Evolutionary conservation across 805 yeast genomes (phyloP).

Genomic region (Priceomyces fermenticarens): DNA sequence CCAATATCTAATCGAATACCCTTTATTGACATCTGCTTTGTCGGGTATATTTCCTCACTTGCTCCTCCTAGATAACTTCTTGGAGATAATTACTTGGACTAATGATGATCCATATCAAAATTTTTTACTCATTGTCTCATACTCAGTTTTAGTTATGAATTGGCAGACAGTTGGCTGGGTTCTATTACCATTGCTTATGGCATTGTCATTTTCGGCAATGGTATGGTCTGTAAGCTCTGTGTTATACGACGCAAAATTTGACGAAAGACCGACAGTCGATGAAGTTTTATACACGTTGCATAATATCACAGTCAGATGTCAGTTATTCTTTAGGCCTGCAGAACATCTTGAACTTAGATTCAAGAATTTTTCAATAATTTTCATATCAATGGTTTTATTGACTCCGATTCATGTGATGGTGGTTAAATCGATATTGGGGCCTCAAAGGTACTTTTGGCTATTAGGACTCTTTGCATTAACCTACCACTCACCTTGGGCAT

Average conservation of each 20-base stretch:
- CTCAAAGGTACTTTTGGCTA: slow-evolving; percentile 32
- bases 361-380: slow-evolving; percentile 27
- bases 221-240: slow-evolving; percentile 47
- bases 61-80: slow-evolving; percentile 39
- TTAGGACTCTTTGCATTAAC: slow-evolving; percentile 38
- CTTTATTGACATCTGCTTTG: slow-evolving; percentile 45
- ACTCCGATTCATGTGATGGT: slow-evolving; percentile 46
- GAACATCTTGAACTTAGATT: slow-evolving; percentile 23
- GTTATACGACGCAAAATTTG: slow-evolving; percentile 37
- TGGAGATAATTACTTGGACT: slow-evolving; percentile 55
- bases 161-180: slow-evolving; percentile 39
- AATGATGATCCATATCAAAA: slow-evolving; percentile 49
- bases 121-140: slow-evolving; percentile 37
- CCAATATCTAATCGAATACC: slow-evolving; percentile 39
- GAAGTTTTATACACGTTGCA: slow-evolving; percentile 48
- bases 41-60: slow-evolving; percentile 48
- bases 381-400: slow-evolving; percentile 27
- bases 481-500: slow-evolving; percentile 48
- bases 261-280: slow-evolving; percentile 51
- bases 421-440: slow-evolving; percentile 28
- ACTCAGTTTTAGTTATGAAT: slow-evolving; percentile 38
- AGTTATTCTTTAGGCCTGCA: slow-evolving; percentile 39
- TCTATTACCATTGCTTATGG: slow-evolving; percentile 37
- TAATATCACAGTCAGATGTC: slow-evolving; percentile 43
- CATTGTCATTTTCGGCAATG: slow-evolving; percentile 34